Evolutionary conservation across 192 early-diverging fungal species (phyloP), one percentile per base, ranked within the genome.

Genomic region (Phlyctochytrium planicorne): DNA sequence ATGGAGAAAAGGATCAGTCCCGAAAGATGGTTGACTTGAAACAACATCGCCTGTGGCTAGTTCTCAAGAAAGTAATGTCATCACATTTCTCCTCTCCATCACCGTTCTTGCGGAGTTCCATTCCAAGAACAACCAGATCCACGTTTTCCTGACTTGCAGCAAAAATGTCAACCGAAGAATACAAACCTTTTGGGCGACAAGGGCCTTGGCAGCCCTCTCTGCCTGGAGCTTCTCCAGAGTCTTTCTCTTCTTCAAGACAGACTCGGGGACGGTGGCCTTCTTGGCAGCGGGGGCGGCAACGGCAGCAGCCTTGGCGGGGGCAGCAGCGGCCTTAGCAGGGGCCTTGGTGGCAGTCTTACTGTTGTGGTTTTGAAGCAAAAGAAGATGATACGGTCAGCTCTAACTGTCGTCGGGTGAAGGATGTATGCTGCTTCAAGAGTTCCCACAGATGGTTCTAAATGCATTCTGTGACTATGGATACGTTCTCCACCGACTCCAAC

Each of bases 171-270:
- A 62, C 1, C 27, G 34, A 1, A 17, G 30, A 34, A 34, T 31
- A 14, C 70, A 59, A 62, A 86, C 85, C 75, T 79, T 78, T 65
- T 76, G 76, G 67, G 74, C 67, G 61, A 77, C 73, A 56, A 70
- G 69, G 31, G 72, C 78, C 66, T 76, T 68, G 53, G 63, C 75
- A 57, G 78, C 84, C 63, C 80, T 76, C 76, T 84, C 83, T 34
- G 84, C 84, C 62, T 80, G 77, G 57, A 81, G 47, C 76, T 84
- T 83, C 76, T 87, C 86, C 55, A 73, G 47, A 60, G 83, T 69
- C 80, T 87, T 87, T 68, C 84, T 77, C 82, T 87, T 87, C 77
- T 86, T 86, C 52, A 87, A 73, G 68, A 87, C 72, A 53, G 86
- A 83, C 75, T 87, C 86, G 56, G 86, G 86, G 65, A 85, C 84